Evolutionary conservation across 129 eudicot genomes (phyloP).

Genomic region (sunflower (Helianthus annuus)): HanXRQr2.0-SUNRISE NC_035445.2:1746285-1746784

Average conservation of each 20-base stretch:
- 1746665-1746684: too few relatives aligned
- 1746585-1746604: conserved; percentile 64
- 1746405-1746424: conserved; percentile 57
- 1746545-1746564: conserved; percentile 38
- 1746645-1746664: neutral
- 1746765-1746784: too few relatives aligned
- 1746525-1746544: neutral
- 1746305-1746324: conserved; percentile 6
- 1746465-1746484: conserved; percentile 56
- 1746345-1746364: conserved; percentile 47
- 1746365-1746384: conserved; percentile 49
- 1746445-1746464: conserved; percentile 59
- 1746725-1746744: too few relatives aligned
- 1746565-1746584: conserved; percentile 73
- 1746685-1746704: too few relatives aligned
- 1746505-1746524: neutral
- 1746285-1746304: neutral
- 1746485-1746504: neutral
- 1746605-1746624: conserved; percentile 66
- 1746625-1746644: conserved; percentile 57
- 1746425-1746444: conserved; percentile 64
- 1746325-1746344: conserved; percentile 41
- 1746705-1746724: too few relatives aligned
- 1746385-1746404: conserved; percentile 41
- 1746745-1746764: too few relatives aligned